These are phyloP conservation scores for Fremontodendron californicum DNA, from an alignment of 345 rosid genomes.

Conservation along the genomic window DNA sequence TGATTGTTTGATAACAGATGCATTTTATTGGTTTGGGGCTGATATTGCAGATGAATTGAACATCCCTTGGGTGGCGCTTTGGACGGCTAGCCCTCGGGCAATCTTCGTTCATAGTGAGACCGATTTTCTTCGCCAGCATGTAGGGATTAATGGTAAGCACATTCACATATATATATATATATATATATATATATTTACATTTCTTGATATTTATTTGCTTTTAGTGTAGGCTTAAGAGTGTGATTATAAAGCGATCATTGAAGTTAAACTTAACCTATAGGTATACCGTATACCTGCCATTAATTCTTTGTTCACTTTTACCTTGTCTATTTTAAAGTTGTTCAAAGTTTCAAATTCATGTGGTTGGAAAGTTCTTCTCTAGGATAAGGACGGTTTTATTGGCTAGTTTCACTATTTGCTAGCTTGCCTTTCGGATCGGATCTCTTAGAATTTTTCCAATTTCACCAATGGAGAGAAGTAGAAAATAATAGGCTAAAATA, in stretches of 20 bases:
- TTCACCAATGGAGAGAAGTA: neutral
- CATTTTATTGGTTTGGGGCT: constrained; percentile 46
- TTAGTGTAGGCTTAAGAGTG: too few relatives aligned
- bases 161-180: too few relatives aligned
- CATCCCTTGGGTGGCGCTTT: constrained; percentile 48
- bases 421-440: neutral
- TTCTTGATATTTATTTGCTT: neutral
- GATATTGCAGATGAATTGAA: constrained; percentile 39
- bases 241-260: too few relatives aligned
- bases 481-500: neutral
- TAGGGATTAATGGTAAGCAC: constrained; percentile 25
- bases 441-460: neutral
- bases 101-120: constrained; percentile 35
- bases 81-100: constrained; percentile 45
- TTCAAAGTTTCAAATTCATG: neutral
- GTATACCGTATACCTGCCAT: too few relatives aligned
- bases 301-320: neutral
- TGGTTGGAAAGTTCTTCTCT: too few relatives aligned
- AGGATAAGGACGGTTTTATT: neutral
- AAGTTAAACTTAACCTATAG: too few relatives aligned
- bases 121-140: constrained; percentile 24
- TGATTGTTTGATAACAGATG: constrained; percentile 43
- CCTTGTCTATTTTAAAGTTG: neutral
- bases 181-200: too few relatives aligned
- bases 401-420: neutral